phyloP scores from a whole-genome alignment of 2,329 filamentous ascomycete species.

The Hawksworthiomyces lignivorus region DNA sequence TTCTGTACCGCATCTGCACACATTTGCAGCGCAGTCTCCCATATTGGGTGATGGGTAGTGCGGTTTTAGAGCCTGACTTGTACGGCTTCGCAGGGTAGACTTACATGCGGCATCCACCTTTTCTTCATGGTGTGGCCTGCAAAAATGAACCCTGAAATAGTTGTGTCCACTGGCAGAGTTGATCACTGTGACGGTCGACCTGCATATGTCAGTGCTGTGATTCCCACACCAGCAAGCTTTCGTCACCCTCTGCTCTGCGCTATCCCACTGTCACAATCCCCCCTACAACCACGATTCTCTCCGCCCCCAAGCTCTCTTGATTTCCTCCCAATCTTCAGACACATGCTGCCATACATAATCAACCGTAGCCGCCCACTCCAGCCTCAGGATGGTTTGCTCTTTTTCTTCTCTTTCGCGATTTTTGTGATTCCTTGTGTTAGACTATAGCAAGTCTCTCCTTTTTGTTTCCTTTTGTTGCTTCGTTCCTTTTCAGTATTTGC shows the following conservation, averaged over 20 bases:
- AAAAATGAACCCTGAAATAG: too few relatives aligned
- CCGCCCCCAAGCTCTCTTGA: background rate
- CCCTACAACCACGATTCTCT: background rate
- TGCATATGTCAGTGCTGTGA: slow-evolving; percentile 18
- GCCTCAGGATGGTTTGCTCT: slow-evolving; percentile 25
- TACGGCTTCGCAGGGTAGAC: too few relatives aligned
- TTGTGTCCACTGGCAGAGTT: background rate
- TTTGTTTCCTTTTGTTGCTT: background rate
- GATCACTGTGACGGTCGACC: slow-evolving; percentile 19
- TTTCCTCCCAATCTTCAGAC: background rate
- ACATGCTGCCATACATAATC: slow-evolving; percentile 37
- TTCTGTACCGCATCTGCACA: too few relatives aligned
- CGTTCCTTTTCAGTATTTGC: background rate
- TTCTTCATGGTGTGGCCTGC: too few relatives aligned
- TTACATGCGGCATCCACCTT: too few relatives aligned
- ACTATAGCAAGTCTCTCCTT: slow-evolving; percentile 20
- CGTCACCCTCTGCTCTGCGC: background rate
- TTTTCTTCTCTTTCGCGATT: slow-evolving; percentile 36
- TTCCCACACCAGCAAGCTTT: slow-evolving; percentile 14
- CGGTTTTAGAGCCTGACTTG: too few relatives aligned
- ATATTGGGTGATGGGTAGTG: too few relatives aligned
- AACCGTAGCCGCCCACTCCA: slow-evolving; percentile 35
- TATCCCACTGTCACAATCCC: background rate
- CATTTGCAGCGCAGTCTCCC: too few relatives aligned
- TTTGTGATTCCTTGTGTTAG: slow-evolving; percentile 12